phyloP scores from a whole-genome alignment of 2,329 filamentous ascomycete species.

The Aspergillus aculeatus region DNA sequence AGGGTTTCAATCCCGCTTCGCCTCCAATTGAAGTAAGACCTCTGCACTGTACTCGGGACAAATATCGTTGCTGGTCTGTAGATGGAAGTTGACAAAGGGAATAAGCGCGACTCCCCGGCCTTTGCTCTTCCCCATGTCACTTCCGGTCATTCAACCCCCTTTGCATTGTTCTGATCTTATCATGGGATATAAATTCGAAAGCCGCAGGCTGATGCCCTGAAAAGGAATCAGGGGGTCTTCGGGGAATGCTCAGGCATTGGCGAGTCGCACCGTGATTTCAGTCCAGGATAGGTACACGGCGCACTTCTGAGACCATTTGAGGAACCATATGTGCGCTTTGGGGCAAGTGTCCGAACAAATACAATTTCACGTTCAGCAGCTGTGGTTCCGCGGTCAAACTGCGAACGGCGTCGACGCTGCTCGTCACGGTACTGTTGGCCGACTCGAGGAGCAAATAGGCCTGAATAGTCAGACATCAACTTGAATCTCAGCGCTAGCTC shows the following conservation, averaged over 20 bases:
- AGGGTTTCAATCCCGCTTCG: conserved; percentile 18
- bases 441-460: conserved; percentile 74
- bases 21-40: conserved; percentile 18
- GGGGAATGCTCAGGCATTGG: conserved; percentile 19
- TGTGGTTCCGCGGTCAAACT: conserved; percentile 78
- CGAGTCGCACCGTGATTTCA: conserved; percentile 26
- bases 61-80: not conserved
- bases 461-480: conserved; percentile 8
- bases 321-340: conserved; percentile 18
- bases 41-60: conserved; percentile 16
- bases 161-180: no score
- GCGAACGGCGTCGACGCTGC: conserved; percentile 72
- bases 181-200: not conserved
- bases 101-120: not conserved
- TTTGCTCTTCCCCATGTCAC: not conserved
- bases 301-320: conserved; percentile 22
- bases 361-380: conserved; percentile 65
- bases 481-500: not conserved
- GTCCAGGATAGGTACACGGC: conserved; percentile 26
- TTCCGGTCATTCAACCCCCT: not conserved
- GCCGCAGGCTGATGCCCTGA: not conserved
- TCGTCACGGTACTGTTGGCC: conserved; percentile 71
- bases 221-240: conserved; percentile 17
- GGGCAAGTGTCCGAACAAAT: conserved; percentile 26
- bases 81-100: conserved; percentile 1